Base-by-base conservation (phyloP, 1,284 basidiomycete genomes). In the Leccinum subspadiceum region DNA sequence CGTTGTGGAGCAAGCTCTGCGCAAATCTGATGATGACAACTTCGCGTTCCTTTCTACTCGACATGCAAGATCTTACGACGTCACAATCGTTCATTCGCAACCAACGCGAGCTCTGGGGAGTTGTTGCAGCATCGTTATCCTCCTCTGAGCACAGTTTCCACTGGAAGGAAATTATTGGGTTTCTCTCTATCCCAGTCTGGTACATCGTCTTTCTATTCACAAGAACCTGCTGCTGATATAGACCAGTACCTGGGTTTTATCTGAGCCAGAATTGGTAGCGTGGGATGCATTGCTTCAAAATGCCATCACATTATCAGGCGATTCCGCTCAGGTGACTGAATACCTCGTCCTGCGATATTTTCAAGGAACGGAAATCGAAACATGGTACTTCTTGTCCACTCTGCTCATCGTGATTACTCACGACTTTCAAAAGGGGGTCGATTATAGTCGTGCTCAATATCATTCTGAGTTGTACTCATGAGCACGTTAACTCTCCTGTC, bases 131-230 rank as follows among this genome's bases (percentile, higher is more conserved):
- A 46, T 65, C 66, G 2, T 17, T 73, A 26, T 48, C 63, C 29
- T 61, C 60, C 37, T 62, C 56, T 17, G 54, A 61, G 10, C 41
- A 12, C 24, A 41, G 59, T 15, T 64, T 66, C 12, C 63, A 65
- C 58, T 81, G 78, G 79, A 65, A 73, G 53, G 75, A 78, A 44
- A 60, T 79, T 0, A 65, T 79, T 2, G 70, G 72, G n/a, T 76
- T 84, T 58, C 73, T 84, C 12, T 65, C 68, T 0, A 70, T 81
- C 54, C 81, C 84, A 4, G 65, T 83, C 51, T 70, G 76, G 84
- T 85, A 58, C 49, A 72, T 68, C 4, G 20, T 35, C 8, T 12
- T 54, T 44, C 49, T 59, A 22, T 53, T n/a, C 41, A n/a, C 10
- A 24, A 37, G 48, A 51, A 26, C 46, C 12, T 58, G 50, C 55